Evolutionary conservation across 176 grass and related monocot genomes (phyloP).

Genomic region (Ampelocalamus luodianensis): DNA sequence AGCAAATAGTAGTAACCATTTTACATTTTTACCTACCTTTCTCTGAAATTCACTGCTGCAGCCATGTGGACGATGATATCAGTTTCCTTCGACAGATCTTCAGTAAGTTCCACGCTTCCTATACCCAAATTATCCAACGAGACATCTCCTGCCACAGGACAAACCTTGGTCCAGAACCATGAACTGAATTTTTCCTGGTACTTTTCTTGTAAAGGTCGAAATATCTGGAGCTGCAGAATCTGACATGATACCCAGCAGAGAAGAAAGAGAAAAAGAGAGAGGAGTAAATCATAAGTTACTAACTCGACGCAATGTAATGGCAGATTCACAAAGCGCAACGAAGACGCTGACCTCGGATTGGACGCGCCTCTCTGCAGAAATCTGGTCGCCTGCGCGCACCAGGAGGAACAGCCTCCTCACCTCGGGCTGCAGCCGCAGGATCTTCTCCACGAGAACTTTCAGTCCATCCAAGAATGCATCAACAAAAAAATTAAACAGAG

Average conservation of each 20-base stretch:
- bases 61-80: constrained; percentile 33
- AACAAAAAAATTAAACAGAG: neutral
- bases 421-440: constrained; percentile 26
- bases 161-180: constrained; percentile 39
- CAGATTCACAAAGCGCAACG: neutral
- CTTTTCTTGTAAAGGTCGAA: constrained; percentile 14
- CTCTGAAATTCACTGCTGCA: constrained; percentile 32
- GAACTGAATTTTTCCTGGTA: constrained; percentile 21
- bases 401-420: constrained; percentile 39
- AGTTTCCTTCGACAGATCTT: constrained; percentile 22
- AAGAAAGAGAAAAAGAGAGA: neutral
- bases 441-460: constrained; percentile 43
- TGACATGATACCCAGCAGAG: neutral
- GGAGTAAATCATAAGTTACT: neutral
- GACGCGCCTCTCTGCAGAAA: neutral
- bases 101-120: neutral
- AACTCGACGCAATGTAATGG: neutral
- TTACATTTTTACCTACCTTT: constrained; percentile 27
- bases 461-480: neutral
- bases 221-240: constrained; percentile 32
- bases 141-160: constrained; percentile 32
- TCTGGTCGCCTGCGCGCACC: constrained; percentile 32
- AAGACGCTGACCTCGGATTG: constrained; percentile 6
- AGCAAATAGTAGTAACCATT: neutral
- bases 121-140: constrained; percentile 33